Base-by-base conservation (phyloP, 225 moss, liverwort and hornwort species). In the Climacium dendroides region DNA sequence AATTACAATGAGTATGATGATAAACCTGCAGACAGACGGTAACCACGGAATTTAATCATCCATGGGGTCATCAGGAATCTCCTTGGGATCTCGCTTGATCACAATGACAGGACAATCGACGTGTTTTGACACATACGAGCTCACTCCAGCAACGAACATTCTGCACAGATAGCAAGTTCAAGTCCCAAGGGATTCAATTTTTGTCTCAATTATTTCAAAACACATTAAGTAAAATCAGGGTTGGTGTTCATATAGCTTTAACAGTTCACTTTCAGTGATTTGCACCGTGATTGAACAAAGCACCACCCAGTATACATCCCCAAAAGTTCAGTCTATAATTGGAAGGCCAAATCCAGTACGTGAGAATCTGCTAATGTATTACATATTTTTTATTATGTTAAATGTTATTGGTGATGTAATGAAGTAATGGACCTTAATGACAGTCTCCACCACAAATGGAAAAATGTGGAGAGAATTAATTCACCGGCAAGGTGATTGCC, bases 61-160 rank as follows among this genome's bases (percentile, higher is more conserved):
- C 90, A 96, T 93, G 70, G 95, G 95, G 87, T 97, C 97, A 16
- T 96, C 95, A 13, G 97, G 97, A 87, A 92, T 89, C 29, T 96
- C 94, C 83, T 92, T 92, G 10, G 89, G 96, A 64, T 91, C 95
- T 55, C 97, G 92, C 89, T 95, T 97, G 91, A 97, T 95, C 52
- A 95, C 90, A 29, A 97, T 79, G 9, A 96, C 91, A 30, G 97
- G 97, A 85, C 95, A 96, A 26, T 92, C 91, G 7, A 91, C 93
- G 32, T 95, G 92, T 83, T 95, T 90, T 24, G 89, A 16, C 74
- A 95, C 95, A 71, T 90, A 90, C 52, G 89, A 90, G 91, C 97
- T 97, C 62, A 96, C 96, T 80, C 94, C 96, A 32, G 91, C 97
- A 32, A 97, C 97, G 50, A 97, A 97, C 70, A 96, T 89, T 81